Conservation (phyloP, 1,139 yeast genomes). For the Meyerozyma carpophila region DNA sequence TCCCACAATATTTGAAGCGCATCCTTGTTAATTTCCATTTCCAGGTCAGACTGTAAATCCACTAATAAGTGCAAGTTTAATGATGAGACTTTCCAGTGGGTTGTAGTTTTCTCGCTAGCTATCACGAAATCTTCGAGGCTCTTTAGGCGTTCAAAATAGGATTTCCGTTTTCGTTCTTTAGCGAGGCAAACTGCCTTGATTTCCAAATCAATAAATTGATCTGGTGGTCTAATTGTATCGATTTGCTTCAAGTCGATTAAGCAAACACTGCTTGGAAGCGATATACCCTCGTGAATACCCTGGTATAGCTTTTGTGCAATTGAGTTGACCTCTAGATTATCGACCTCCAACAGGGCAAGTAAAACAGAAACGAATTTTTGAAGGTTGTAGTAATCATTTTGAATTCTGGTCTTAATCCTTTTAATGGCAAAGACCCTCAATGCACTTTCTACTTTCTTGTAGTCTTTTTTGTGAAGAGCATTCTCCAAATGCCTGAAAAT, state of each 20-base stretch:
- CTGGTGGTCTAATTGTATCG: constrained; percentile 61
- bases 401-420: constrained; percentile 49
- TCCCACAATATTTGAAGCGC: constrained; percentile 45
- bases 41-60: constrained; percentile 51
- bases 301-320: constrained; percentile 48
- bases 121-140: constrained; percentile 43
- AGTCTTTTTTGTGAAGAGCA: constrained; percentile 23
- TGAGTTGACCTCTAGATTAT: constrained; percentile 49
- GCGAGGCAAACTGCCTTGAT: constrained; percentile 53
- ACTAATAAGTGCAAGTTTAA: constrained; percentile 52
- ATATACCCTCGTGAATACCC: constrained; percentile 40
- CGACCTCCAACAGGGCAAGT: constrained; percentile 53
- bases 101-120: constrained; percentile 25
- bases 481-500: constrained; percentile 39
- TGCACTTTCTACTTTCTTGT: constrained; percentile 63
- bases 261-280: constrained; percentile 59
- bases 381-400: constrained; percentile 53
- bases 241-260: constrained; percentile 42
- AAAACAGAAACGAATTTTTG: constrained; percentile 43
- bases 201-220: constrained; percentile 49
- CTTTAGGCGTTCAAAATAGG: constrained; percentile 35
- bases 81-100: constrained; percentile 69
- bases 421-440: constrained; percentile 50
- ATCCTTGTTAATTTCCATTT: constrained; percentile 39
- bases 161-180: constrained; percentile 49